Evolutionary conservation across 2,329 filamentous ascomycete genomes (phyloP).

Genomic region (Curvularia sp.): DNA sequence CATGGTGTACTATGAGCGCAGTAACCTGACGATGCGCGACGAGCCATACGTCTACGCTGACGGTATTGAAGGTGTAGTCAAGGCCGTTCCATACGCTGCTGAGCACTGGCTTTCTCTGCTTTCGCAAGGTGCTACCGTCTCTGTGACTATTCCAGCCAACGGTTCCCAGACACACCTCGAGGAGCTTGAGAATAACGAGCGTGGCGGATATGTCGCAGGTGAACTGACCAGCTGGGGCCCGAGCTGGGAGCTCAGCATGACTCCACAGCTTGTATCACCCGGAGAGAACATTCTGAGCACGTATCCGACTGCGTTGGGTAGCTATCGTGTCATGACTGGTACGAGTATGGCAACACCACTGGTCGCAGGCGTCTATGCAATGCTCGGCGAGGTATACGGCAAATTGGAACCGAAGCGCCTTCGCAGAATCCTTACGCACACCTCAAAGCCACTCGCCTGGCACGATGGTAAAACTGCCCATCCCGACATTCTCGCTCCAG

Average conservation of each 20-base stretch:
- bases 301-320: conserved; percentile 54
- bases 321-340: conserved; percentile 62
- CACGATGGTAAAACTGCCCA: conserved; percentile 18
- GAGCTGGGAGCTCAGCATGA: conserved; percentile 64
- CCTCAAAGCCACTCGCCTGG: conserved; percentile 29
- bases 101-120: conserved; percentile 23
- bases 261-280: conserved; percentile 64
- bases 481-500: conserved; percentile 24
- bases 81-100: conserved; percentile 17
- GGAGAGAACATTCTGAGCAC: conserved; percentile 67
- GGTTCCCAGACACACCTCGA: conserved; percentile 16
- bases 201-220: conserved; percentile 18
- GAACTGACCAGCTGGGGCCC: conserved; percentile 63
- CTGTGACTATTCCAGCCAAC: conserved; percentile 24
- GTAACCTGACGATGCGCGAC: conserved; percentile 23
- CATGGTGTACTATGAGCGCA: conserved; percentile 26
- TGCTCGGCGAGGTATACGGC: conserved; percentile 27
- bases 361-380: conserved; percentile 25
- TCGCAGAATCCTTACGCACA: conserved; percentile 23
- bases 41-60: conserved; percentile 23
- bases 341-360: conserved; percentile 61
- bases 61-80: conserved; percentile 23
- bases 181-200: conserved; percentile 22
- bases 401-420: conserved; percentile 24
- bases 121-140: conserved; percentile 19